These are phyloP conservation scores for Pseudozyma thailandica DNA, from an alignment of 1,284 basidiomycete species.

Conservation along the genomic window DNA sequence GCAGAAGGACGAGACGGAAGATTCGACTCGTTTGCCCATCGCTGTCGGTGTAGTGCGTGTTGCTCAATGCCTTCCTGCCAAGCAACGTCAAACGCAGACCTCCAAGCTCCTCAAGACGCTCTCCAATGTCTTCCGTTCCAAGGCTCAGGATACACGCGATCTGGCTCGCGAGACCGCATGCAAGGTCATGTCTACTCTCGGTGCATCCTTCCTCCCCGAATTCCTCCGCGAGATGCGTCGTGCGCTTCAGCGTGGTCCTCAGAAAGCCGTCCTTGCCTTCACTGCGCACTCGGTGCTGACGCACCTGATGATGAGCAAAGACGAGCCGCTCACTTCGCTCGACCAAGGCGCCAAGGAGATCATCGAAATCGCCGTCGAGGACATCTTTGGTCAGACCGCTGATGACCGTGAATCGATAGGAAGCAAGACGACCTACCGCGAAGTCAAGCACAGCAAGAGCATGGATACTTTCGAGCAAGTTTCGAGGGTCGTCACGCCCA, in stretches of 20 bases:
- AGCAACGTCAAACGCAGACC: slow-evolving; percentile 73
- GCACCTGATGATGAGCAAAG: slow-evolving; percentile 69
- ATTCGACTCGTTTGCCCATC: slow-evolving; percentile 79
- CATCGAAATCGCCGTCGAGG: slow-evolving; percentile 86
- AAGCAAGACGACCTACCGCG: slow-evolving; percentile 81
- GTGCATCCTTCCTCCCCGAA: slow-evolving; percentile 78
- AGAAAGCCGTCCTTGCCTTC: slow-evolving; percentile 90
- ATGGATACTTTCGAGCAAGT: slow-evolving; percentile 66
- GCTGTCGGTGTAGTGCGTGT: slow-evolving; percentile 88
- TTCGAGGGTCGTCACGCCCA: slow-evolving; percentile 53
- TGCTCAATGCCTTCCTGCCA: slow-evolving; percentile 81
- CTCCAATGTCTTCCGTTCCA: slow-evolving; percentile 87
- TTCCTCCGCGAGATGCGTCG: slow-evolving; percentile 83
- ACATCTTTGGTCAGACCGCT: slow-evolving; percentile 92
- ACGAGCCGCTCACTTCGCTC: slow-evolving; percentile 72
- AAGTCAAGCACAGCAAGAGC: slow-evolving; percentile 66
- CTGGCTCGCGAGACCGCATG: slow-evolving; percentile 84
- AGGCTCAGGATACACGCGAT: slow-evolving; percentile 92
- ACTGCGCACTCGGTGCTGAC: slow-evolving; percentile 84
- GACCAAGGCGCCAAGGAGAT: slow-evolving; percentile 81
- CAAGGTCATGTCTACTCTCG: slow-evolving; percentile 81
- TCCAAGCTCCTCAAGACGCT: slow-evolving; percentile 83
- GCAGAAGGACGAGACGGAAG: slow-evolving; percentile 79
- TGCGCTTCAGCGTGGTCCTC: slow-evolving; percentile 88
- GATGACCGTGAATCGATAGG: slow-evolving; percentile 89